Conservation (phyloP, 768 basidiomycete genomes). For the Rhodotorula taiwanensis region DNA sequence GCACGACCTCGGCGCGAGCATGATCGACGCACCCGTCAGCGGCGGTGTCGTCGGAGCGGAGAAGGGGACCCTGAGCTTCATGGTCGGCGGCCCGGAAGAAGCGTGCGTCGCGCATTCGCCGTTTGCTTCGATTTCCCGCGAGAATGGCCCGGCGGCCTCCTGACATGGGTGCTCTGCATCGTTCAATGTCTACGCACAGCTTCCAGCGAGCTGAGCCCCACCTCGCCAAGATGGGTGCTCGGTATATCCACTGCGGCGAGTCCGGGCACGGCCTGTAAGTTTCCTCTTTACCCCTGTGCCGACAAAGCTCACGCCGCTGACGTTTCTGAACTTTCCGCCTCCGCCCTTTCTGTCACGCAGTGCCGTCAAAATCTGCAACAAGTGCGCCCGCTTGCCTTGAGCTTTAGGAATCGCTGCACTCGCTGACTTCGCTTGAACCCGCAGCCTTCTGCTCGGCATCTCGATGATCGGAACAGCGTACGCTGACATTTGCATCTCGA, state of each 20-base stretch:
- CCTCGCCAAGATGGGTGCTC: constrained; percentile 68
- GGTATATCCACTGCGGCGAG: constrained; percentile 73
- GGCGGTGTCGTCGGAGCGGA: constrained; percentile 84
- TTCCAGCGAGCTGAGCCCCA: constrained; percentile 51
- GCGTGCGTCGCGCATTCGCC: no score
- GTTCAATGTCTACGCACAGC: no score
- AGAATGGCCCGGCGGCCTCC: constrained; percentile 24
- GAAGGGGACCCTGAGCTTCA: constrained; percentile 80
- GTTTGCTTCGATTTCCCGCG: no score
- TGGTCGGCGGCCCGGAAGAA: constrained; percentile 68
- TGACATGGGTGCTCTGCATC: no score
- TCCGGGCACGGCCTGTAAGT: constrained; percentile 63
- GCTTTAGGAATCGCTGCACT: background rate
- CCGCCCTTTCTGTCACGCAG: no score
- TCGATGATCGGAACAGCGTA: constrained; percentile 40
- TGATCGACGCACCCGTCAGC: constrained; percentile 91
- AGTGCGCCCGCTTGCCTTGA: constrained; percentile 49
- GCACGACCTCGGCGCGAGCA: constrained; percentile 54
- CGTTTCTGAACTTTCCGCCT: background rate
- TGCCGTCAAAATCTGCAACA: constrained; percentile 87
- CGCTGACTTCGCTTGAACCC: background rate
- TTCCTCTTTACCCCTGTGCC: background rate
- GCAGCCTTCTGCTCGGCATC: constrained; percentile 54
- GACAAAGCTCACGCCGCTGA: background rate
- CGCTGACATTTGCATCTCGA: background rate